phyloP scores from a whole-genome alignment of 1,139 yeast species.

The Eremothecium coryli region DNA sequence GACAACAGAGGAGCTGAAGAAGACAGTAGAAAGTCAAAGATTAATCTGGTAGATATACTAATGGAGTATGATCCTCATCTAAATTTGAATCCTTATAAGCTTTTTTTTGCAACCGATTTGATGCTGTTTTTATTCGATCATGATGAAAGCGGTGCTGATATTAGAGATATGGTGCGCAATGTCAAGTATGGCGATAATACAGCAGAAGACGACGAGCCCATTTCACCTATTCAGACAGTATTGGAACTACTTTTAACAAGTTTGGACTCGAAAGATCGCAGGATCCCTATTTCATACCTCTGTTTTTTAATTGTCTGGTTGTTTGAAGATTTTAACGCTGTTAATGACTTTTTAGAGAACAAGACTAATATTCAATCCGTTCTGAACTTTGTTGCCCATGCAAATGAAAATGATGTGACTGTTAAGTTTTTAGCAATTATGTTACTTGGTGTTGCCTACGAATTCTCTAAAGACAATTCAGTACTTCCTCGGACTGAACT shows the following conservation, averaged over 20 bases:
- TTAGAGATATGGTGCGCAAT: constrained; percentile 37
- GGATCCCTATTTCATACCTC: constrained; percentile 71
- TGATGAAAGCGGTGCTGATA: constrained; percentile 27
- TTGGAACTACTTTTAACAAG: constrained; percentile 67
- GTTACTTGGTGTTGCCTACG: constrained; percentile 70
- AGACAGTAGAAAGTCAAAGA: background rate
- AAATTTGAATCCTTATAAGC: constrained; percentile 72
- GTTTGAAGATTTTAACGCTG: constrained; percentile 68
- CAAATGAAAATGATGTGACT: constrained; percentile 48
- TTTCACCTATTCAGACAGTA: constrained; percentile 69
- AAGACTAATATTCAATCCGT: constrained; percentile 57
- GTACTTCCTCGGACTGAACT: constrained; percentile 62
- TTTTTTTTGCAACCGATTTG: constrained; percentile 76
- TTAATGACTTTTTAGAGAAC: constrained; percentile 67
- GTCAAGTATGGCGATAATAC: constrained; percentile 59
- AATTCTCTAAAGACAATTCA: constrained; percentile 64
- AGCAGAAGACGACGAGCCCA: constrained; percentile 62
- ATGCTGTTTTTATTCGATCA: constrained; percentile 57
- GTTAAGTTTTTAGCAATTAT: constrained; percentile 71
- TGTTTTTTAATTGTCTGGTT: constrained; percentile 71
- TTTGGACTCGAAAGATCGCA: constrained; percentile 55
- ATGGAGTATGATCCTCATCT: constrained; percentile 72
- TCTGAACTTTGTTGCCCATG: constrained; percentile 56
- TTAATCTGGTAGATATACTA: constrained; percentile 56
- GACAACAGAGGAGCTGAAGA: constrained; percentile 10